Conservation (phyloP, 192 early-diverging fungal species). For the Geranomyces michiganensis region DNA sequence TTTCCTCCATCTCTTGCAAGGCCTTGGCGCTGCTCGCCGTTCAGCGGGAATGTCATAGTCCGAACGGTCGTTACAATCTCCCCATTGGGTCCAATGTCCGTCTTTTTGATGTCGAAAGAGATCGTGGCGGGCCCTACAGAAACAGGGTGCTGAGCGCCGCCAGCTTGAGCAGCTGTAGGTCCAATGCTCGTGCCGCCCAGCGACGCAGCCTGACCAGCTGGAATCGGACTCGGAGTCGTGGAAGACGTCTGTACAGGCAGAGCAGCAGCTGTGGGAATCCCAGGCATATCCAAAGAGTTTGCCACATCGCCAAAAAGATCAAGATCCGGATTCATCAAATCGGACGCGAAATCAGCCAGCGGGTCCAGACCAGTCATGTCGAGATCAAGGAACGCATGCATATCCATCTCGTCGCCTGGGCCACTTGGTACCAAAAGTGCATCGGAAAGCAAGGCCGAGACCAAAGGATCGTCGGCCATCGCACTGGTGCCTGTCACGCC, state of each 20-base stretch:
- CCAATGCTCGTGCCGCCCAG: no score
- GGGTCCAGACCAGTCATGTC: not conserved
- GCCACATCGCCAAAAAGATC: constrained; percentile 20
- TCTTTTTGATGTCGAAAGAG: constrained; percentile 52
- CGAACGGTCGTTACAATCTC: constrained; percentile 51
- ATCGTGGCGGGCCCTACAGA: constrained; percentile 30
- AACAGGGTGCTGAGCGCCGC: not conserved
- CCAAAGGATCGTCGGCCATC: constrained; percentile 1
- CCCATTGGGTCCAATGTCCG: constrained; percentile 49
- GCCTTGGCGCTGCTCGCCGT: constrained; percentile 3
- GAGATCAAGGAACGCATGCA: constrained; percentile 19
- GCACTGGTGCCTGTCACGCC: not conserved
- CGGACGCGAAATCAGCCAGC: not conserved
- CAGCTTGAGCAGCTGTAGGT: not conserved
- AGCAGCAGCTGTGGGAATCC: not conserved
- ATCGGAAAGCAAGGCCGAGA: not conserved
- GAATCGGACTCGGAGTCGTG: not conserved
- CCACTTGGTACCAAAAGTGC: not conserved
- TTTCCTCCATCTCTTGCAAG: constrained; percentile 17
- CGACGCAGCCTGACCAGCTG: not conserved
- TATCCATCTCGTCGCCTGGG: not conserved
- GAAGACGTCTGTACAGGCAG: not conserved
- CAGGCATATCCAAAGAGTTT: constrained; percentile 5
- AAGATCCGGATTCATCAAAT: constrained; percentile 8
- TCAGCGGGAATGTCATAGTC: constrained; percentile 31